A percentile compares a stretch with the other conserved stretches of the same genome.
Conservation (phyloP, 495 filamentous ascomycete genomes). For the Friedmanniomyces simplex region DNA sequence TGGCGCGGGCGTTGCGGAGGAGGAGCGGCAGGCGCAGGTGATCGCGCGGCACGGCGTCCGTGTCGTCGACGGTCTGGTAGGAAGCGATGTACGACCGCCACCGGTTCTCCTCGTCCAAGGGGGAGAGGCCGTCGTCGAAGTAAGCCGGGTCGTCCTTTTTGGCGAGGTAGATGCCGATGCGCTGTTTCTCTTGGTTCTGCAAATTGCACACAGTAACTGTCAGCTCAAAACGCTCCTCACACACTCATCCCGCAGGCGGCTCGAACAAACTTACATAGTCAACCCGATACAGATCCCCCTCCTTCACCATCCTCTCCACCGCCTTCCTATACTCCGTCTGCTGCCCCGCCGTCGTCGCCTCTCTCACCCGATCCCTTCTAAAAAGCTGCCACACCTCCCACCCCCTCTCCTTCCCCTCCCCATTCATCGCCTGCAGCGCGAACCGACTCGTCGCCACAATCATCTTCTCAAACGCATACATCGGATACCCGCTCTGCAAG, state of each 20-base stretch:
- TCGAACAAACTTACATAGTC: slow-evolving; percentile 55
- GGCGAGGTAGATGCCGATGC: slow-evolving; percentile 58
- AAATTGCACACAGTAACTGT: background rate
- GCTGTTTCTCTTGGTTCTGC: slow-evolving; percentile 37
- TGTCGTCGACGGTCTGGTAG: slow-evolving; percentile 76
- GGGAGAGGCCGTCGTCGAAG: slow-evolving; percentile 47
- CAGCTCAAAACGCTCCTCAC: background rate
- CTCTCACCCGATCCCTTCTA: slow-evolving; percentile 66
- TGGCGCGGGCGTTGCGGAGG: slow-evolving; percentile 60
- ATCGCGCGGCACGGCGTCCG: slow-evolving; percentile 64
- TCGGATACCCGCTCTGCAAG: slow-evolving; percentile 73
- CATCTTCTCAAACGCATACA: slow-evolving; percentile 84
- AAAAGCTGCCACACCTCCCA: slow-evolving; percentile 74
- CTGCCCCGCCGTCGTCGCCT: slow-evolving; percentile 69
- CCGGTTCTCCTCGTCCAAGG: slow-evolving; percentile 39
- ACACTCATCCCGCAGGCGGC: background rate
- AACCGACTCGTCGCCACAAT: slow-evolving; percentile 65
- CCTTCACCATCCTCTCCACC: slow-evolving; percentile 75
- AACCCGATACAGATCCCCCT: slow-evolving; percentile 80
- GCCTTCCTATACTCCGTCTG: slow-evolving; percentile 81
- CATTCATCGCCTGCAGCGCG: slow-evolving; percentile 60
- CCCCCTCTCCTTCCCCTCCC: slow-evolving; percentile 83
- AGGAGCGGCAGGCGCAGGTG: slow-evolving; percentile 46
- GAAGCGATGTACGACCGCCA: slow-evolving; percentile 95
- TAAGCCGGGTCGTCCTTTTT: slow-evolving; percentile 75